Percentiles rank a stretch among this genome's conserved stretches.
Evolutionary conservation across 2,329 filamentous ascomycete genomes (phyloP).

Genomic region (Rasamsonia emersonii): DNA sequence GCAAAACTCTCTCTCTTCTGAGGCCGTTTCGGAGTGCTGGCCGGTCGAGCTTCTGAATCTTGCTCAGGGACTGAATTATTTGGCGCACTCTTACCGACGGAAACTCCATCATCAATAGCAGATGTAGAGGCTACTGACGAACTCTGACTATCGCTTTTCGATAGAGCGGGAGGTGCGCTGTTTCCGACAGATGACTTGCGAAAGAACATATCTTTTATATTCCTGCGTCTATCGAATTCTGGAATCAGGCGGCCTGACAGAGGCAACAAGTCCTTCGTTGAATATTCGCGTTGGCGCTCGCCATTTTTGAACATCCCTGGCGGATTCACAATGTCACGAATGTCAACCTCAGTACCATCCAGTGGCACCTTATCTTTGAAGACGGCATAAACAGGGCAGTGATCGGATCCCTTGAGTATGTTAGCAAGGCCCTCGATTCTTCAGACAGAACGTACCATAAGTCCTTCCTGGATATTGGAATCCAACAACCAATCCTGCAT

Average conservation of each 20-base stretch:
- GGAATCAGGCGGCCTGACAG: constrained; percentile 76
- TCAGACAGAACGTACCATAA: constrained; percentile 47
- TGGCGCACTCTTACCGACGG: neutral
- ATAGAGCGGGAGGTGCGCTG: constrained; percentile 8
- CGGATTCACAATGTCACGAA: constrained; percentile 72
- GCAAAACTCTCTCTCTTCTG: constrained; percentile 20
- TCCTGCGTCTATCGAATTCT: constrained; percentile 77
- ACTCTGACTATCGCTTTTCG: neutral
- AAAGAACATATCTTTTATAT: constrained; percentile 87
- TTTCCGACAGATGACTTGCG: constrained; percentile 41
- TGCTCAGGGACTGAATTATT: neutral
- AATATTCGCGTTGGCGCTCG: constrained; percentile 57
- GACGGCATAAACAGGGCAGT: constrained; percentile 82
- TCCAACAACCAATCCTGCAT: constrained; percentile 73
- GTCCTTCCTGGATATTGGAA: constrained; percentile 82
- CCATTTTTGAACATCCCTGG: constrained; percentile 62
- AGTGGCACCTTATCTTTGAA: constrained; percentile 56
- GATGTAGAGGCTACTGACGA: no score
- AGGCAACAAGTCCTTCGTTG: constrained; percentile 55
- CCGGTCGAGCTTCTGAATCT: constrained; percentile 7
- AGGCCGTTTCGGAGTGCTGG: constrained; percentile 30
- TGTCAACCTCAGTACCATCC: constrained; percentile 42
- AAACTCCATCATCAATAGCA: neutral
- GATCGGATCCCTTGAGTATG: constrained; percentile 64
- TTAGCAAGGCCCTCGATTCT: neutral